These are phyloP conservation scores for Cokeromyces recurvatus DNA, from an alignment of 371 early-diverging fungal species.

Conservation along the genomic window DNA sequence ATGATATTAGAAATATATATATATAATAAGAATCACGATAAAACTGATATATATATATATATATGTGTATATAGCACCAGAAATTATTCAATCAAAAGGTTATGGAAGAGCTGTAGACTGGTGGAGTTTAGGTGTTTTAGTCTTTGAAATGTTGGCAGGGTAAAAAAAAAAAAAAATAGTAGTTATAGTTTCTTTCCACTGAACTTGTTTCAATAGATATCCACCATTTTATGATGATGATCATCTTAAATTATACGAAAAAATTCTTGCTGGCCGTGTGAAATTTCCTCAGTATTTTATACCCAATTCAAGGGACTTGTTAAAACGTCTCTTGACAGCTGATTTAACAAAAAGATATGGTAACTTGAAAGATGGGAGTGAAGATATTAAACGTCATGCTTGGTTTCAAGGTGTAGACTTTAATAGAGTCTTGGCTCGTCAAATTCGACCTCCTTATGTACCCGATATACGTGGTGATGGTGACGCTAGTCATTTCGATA, in stretches of 20 bases:
- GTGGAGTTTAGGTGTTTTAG: too few species aligned
- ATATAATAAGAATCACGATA: too few species aligned
- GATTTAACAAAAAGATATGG: conserved; percentile 91
- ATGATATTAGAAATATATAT: too few species aligned
- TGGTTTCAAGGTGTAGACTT: conserved; percentile 97
- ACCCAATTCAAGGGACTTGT: conserved; percentile 84
- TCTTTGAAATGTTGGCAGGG: conserved; percentile 93
- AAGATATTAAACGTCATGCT: conserved; percentile 90
- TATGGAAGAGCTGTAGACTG: conserved; percentile 95
- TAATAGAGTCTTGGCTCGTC: conserved; percentile 67
- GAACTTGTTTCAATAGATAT: background rate
- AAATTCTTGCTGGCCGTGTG: conserved; percentile 84
- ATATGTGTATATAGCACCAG: too few species aligned
- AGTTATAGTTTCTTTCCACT: background rate
- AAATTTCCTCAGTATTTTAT: conserved; percentile 93
- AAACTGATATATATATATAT: too few species aligned
- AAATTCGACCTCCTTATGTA: conserved; percentile 88
- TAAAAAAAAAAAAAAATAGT: too few species aligned
- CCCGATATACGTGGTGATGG: conserved; percentile 84
- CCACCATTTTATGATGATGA: conserved; percentile 95
- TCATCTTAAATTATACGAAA: conserved; percentile 92
- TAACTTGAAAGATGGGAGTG: conserved; percentile 84
- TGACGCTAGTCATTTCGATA: conserved; percentile 94
- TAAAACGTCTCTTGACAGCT: conserved; percentile 81
- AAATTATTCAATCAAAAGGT: conserved; percentile 91